These are phyloP conservation scores for Ceratocystis papillata DNA, from an alignment of 2,329 filamentous ascomycete genomes.

Conservation along the genomic window DNA sequence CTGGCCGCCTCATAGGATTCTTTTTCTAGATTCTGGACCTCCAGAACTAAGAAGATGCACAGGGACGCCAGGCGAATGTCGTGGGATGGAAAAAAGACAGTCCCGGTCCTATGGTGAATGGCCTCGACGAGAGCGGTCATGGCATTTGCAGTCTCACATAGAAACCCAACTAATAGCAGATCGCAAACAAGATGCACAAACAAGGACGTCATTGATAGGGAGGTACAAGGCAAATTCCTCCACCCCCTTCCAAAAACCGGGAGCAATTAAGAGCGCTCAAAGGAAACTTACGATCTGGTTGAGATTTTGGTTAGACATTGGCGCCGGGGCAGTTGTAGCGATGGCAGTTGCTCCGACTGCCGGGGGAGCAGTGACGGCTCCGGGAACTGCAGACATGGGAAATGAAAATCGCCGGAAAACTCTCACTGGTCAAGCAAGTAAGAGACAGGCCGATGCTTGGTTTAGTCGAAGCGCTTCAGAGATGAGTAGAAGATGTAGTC, in stretches of 20 bases:
- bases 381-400: conserved; percentile 24
- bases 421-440: not conserved
- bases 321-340: conserved; percentile 29
- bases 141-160: not conserved
- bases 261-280: not conserved
- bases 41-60: too few relatives aligned
- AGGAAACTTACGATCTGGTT: conserved; percentile 80
- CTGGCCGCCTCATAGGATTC: not conserved
- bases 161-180: not conserved
- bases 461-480: not conserved
- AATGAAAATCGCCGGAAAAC: not conserved
- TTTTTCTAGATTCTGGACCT: not conserved
- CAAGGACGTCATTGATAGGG: not conserved
- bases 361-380: conserved; percentile 25
- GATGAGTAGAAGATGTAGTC: not conserved
- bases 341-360: conserved; percentile 26
- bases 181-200: not conserved
- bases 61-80: not conserved
- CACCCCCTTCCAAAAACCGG: not conserved
- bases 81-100: not conserved
- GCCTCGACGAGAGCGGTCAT: not conserved
- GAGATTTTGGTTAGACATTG: conserved; percentile 74
- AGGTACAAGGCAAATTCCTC: not conserved
- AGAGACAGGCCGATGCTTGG: not conserved
- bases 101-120: not conserved